Evolutionary conservation across 768 basidiomycete genomes (phyloP), one percentile per base, ranked within the genome.

Genomic region (Galerina sulciceps): DNA sequence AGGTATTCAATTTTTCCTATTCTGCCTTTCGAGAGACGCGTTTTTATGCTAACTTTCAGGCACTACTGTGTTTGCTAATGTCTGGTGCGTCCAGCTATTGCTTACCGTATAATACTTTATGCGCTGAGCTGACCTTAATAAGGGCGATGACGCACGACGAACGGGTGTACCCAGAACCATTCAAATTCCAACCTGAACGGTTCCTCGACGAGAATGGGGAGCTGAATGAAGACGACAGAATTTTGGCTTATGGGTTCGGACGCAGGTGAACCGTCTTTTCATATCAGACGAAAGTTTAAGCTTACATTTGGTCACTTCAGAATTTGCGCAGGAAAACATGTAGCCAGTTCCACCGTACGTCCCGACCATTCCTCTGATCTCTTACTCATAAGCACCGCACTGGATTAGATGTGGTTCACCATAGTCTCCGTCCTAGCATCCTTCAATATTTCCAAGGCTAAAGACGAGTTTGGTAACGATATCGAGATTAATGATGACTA

Each of bases 61-160:
- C 2, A 44, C 75, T 2, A 65, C 58, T 13, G 47, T 73, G 26
- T 47, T 51, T 11, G 37, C 48, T 18, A 61, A 61, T 42, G 37
- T 61, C 20, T 61, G 59, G 59, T 56, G 11, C 38, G 40, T 17
- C 9, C 15, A n/a, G 1, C 18, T n/a, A 6, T 11, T 4, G 20
- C 6, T 31, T 2, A 13, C 1, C 22, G 26, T 23, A 10, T 64
- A 6, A 2, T 6, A 2, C 8, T 38, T 13, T 35, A 15, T 23
- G n/a, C n/a, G 37, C 10, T 20, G n/a, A 34, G 31, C 37, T n/a
- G 6, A 2, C 38, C 17, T 17, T 6, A 8, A 0, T 2, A 17
- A 71, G 70, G 68, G 69, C 67, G 3, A 71, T 77, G 37, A 64
- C 69, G 18, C 73, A 71, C 42, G 72, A 76, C 53, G 67, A 72